phyloP scores from a whole-genome alignment of 2,329 filamentous ascomycete species.

The Lasiodiplodia citricola region DNA sequence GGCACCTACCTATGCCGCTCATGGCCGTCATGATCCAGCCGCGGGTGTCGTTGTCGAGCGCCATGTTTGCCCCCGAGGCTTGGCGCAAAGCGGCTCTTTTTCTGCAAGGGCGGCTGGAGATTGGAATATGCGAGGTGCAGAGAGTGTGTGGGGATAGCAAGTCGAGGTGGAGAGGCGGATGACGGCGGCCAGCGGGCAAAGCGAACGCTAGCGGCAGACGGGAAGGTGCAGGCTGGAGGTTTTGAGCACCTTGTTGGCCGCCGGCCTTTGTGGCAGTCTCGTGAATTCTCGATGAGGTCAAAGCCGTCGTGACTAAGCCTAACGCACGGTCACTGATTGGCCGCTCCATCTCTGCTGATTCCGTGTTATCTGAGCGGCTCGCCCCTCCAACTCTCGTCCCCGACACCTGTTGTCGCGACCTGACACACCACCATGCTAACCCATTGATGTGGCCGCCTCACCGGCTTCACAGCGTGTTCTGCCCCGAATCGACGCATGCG shows the following conservation, averaged over 20 bases:
- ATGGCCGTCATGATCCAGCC: slow-evolving; percentile 90
- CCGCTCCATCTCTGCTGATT: background rate
- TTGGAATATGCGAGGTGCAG: background rate
- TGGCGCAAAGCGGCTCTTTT: slow-evolving; percentile 4
- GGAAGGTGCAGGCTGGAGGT: background rate
- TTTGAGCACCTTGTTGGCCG: slow-evolving; percentile 27
- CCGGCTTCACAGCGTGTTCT: background rate
- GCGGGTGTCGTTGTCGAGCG: slow-evolving; percentile 66
- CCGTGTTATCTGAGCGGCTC: background rate
- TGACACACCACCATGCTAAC: background rate
- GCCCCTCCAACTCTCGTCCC: background rate
- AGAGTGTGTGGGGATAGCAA: background rate
- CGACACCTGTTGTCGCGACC: slow-evolving; percentile 7
- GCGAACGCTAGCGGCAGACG: background rate
- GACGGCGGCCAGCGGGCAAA: background rate
- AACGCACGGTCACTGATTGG: background rate
- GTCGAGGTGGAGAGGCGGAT: background rate
- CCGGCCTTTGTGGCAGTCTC: background rate
- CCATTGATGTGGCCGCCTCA: background rate
- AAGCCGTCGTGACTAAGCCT: slow-evolving; percentile 1
- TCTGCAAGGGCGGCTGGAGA: background rate
- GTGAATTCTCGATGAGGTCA: slow-evolving; percentile 7
- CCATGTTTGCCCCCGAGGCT: slow-evolving; percentile 23
- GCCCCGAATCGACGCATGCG: background rate
- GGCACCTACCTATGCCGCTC: slow-evolving; percentile 72